Conservation (phyloP, 345 rosid species). For the Linum usitatissimum region DNA sequence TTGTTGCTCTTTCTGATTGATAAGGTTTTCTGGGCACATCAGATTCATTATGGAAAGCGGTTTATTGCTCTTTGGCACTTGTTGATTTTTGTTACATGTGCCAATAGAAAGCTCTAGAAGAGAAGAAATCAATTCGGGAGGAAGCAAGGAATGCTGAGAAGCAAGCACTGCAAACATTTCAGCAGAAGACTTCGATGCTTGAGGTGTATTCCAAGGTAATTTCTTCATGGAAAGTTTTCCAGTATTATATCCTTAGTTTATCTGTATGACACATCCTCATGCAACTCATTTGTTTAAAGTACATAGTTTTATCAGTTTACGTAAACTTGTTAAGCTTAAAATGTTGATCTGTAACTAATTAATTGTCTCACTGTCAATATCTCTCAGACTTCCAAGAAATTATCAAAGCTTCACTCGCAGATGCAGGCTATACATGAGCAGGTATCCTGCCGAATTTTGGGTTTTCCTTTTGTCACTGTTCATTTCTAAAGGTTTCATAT, state of each 20-base stretch:
- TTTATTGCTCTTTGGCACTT: background rate
- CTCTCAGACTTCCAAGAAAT: slow-evolving; percentile 59
- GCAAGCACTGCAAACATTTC: slow-evolving; percentile 52
- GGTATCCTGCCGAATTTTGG: slow-evolving; percentile 25
- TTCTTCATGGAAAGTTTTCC: slow-evolving; percentile 5
- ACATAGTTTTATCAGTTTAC: background rate
- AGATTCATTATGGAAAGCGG: background rate
- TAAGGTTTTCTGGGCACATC: background rate
- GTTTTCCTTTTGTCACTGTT: slow-evolving; percentile 1
- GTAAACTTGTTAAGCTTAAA: background rate
- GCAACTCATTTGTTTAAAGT: background rate
- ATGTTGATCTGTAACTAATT: background rate
- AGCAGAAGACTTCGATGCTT: slow-evolving; percentile 51
- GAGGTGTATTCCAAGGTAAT: slow-evolving; percentile 76
- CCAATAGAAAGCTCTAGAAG: slow-evolving; percentile 66
- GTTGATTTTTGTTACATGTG: slow-evolving; percentile 5
- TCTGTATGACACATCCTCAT: background rate
- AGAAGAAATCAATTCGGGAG: slow-evolving; percentile 52
- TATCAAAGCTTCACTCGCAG: slow-evolving; percentile 59
- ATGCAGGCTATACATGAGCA: slow-evolving; percentile 70
- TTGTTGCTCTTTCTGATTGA: background rate
- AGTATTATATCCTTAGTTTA: background rate
- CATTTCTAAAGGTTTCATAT: background rate
- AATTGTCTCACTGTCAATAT: slow-evolving; percentile 14
- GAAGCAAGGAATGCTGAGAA: slow-evolving; percentile 67